Percentiles rank a stretch among this genome's conserved stretches.
phyloP scores from a whole-genome alignment of 768 basidiomycete genomes.

The Leccinum pellstonianum region DNA sequence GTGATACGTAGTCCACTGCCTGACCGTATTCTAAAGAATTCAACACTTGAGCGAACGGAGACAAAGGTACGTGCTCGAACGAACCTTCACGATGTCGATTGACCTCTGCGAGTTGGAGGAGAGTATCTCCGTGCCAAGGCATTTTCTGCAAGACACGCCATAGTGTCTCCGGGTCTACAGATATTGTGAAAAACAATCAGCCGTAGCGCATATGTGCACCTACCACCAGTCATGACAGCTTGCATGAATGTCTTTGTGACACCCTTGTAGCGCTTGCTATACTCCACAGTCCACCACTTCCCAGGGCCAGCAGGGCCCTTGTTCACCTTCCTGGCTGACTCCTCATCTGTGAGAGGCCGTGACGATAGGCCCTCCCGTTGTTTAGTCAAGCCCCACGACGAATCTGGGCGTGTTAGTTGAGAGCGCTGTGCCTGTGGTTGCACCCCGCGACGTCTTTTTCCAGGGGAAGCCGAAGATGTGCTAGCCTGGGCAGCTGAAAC shows the following conservation, averaged over 20 bases:
- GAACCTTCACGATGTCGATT: constrained; percentile 79
- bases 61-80: constrained; percentile 4
- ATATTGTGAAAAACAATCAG: not conserved
- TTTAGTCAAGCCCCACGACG: constrained; percentile 71
- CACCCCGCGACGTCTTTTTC: constrained; percentile 38
- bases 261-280: constrained; percentile 80
- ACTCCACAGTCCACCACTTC: constrained; percentile 88
- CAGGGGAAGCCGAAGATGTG: constrained; percentile 34
- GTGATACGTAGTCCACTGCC: constrained; percentile 85
- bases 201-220: constrained; percentile 21
- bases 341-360: constrained; percentile 53
- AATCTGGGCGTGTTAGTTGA: constrained; percentile 72
- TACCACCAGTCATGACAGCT: constrained; percentile 80
- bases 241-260: constrained; percentile 79
- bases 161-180: constrained; percentile 75
- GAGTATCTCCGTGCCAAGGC: constrained; percentile 92
- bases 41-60: not conserved
- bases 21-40: constrained; percentile 66
- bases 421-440: constrained; percentile 50
- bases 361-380: constrained; percentile 73
- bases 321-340: constrained; percentile 45
- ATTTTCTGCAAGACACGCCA: constrained; percentile 71
- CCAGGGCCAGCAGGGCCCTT: constrained; percentile 51
- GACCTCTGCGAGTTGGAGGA: constrained; percentile 37
- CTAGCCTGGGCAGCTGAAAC: constrained; percentile 58